Conservation (phyloP, 495 filamentous ascomycete species). For the Hyaloscypha variabilis region DNA sequence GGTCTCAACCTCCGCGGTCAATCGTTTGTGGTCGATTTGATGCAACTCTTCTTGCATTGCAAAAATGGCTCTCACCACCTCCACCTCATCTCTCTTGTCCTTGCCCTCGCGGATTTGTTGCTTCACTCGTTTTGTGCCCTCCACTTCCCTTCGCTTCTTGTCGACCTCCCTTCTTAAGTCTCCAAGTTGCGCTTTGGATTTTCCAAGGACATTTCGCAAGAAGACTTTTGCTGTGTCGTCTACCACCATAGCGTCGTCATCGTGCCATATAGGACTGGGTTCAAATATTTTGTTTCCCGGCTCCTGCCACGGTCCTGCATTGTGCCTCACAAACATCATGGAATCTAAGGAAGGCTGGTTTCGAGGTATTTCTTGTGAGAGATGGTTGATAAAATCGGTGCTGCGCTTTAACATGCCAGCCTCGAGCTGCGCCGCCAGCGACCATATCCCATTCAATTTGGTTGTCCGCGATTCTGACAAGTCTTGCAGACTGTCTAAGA, state of each 20-base stretch:
- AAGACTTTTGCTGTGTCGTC: conserved; percentile 88
- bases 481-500: conserved; percentile 89
- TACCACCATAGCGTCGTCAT: conserved; percentile 79
- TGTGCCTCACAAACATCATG: conserved; percentile 96
- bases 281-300: conserved; percentile 85
- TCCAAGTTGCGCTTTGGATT: conserved; percentile 80
- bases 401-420: conserved; percentile 69
- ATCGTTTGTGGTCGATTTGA: conserved; percentile 80
- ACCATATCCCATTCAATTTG: conserved; percentile 87
- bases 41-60: conserved; percentile 80
- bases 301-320: conserved; percentile 78
- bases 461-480: conserved; percentile 84
- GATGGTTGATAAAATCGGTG: conserved; percentile 66
- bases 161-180: conserved; percentile 82
- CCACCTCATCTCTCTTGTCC: conserved; percentile 82
- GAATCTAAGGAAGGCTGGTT: conserved; percentile 90
- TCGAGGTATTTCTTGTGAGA: conserved; percentile 79
- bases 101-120: conserved; percentile 76
- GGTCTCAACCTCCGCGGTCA: conserved; percentile 90
- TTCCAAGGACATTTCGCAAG: conserved; percentile 86
- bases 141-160: conserved; percentile 80
- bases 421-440: conserved; percentile 77
- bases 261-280: conserved; percentile 95
- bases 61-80: conserved; percentile 76
- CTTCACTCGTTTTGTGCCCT: conserved; percentile 68